Base-by-base conservation (phyloP, 768 basidiomycete species). In the Tylopilus subfusipes region DNA sequence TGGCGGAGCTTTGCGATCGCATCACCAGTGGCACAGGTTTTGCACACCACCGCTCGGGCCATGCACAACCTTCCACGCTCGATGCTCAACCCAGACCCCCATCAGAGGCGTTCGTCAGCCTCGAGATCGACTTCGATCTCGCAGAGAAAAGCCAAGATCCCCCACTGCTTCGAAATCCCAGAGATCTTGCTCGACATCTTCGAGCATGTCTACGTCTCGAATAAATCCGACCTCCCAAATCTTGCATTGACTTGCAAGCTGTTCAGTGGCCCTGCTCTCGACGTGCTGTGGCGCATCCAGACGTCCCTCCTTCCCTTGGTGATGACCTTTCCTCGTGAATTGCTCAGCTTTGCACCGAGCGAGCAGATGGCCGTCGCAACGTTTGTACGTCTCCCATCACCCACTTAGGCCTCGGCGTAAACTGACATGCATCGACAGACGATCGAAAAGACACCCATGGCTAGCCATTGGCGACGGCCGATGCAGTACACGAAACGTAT, bases 221-320 rank as follows among this genome's bases (percentile, higher is more conserved):
- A 21, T 0, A 48, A 48, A 5, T 8, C 50, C 3, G 63, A 59
- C 42, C 60, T 65, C 25, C 50, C 46, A 2, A 44, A 13, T 13
- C 58, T 65, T 2, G 63, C 64, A 2, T 54, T 33, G 2, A 57
- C 61, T 2, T 64, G 64, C 54, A 63, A 57, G 34, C 22, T 43
- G 0, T 57, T 65, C 60, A 59, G 38, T 27, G 52, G 40, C 3
- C 55, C 57, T 9, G 63, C 63, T 5, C 63, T 65, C 16, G 61
- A 60, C n/a, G 50, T 66, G 4, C 55, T 65, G 3, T 66, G 63
- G 64, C 54, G 58, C 22, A 44, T 57, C 0, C 63, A 65, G 52
- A 54, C 52, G 1, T 66, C 61, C 19, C 19, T 65, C 2, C 10
- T 66, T 1, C 63, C 64, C 1, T 27, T 65, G 39, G 4, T 63